Evolutionary conservation across 2,329 filamentous ascomycete genomes (phyloP), one percentile per base, ranked within the genome.

Genomic region (Colletotrichum limetticola): DNA sequence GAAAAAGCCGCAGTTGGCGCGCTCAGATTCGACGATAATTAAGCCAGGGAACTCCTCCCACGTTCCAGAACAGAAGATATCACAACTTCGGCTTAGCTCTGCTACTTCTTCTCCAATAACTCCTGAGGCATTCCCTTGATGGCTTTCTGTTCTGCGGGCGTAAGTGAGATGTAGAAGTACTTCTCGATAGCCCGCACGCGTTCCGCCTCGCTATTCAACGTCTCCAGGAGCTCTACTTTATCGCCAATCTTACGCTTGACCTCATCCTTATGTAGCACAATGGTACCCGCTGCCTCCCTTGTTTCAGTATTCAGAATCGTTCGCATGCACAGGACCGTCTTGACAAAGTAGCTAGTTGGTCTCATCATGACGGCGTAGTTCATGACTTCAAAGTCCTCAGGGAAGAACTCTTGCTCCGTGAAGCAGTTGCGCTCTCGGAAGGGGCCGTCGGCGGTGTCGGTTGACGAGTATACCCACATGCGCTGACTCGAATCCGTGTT

Each of bases 361-460:
- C 74, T 58, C 9, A 78, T 82, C 76, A 80, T 82, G 32, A 80
- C 80, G 16, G 71, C 80, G 71, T 83, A 80, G 76, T 86, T 88
- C 81, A 87, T 86, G 73, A 86, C 80, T 70, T 83, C 80, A 66
- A 85, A 88, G 76, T 89, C 87, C 58, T 79, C 80, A 4, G 82
- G 79, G 61, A 86, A 79, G 75, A 86, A 86, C 77, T 88, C 87
- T 8, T 79, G 82, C 67, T 89, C 86, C 5, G 83, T 83, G 76
- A 90, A 90, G 72, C 84, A 85, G 77, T 90, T 90, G 55, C 81
- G 82, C 11, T 85, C 83, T 14, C 79, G 77, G 83, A 87, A 91
- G 0, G 0, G 49, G 16, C 58, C 63, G 2, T 79, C 74, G 9
- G 80, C 65, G 37, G 68, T 77, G 16, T 78, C 76, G 8, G 74